Evolutionary conservation across 345 rosid genomes (phyloP), one percentile per base, ranked within the genome.

Genomic region (Crucihimalaya himalaica): DNA sequence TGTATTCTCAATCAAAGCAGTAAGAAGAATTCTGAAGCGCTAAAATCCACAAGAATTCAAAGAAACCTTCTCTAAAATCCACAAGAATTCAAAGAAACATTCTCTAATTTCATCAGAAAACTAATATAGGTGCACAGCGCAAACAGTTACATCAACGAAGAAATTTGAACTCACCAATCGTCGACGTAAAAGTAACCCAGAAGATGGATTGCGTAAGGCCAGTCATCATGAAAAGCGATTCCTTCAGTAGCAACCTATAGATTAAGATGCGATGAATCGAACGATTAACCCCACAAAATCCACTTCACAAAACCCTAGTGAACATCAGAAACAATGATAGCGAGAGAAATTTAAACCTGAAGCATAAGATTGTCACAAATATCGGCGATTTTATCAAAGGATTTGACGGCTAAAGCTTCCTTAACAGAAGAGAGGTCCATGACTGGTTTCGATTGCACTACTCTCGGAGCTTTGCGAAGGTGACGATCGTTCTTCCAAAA

Each of bases 161-260:
- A 28, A 21, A 60, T 0, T 28, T 16, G 15, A 53, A 56, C 84
- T 68, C 78, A 90, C 98, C 83, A 79, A 76, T 90, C 97, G 21
- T 88, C 79, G 5, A 70, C 77, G 76, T 87, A 90, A 39, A 84
- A 69, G 74, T 87, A 83, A 51, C 87, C 95, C 2, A 93, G 90
- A 34, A 91, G 92, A 80, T 88, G 96, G 74, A 94, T 82, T 7
- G 81, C 81, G 65, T 87, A 95, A 54, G 97, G 98, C 99, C 99
- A 95, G n/a, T 95, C 94, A 55, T 83, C 91, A 46, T 86, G 94
- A 74, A 83, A 90, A 13, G 85, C 63, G 56, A 82, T 40, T 47
- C 96, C 97, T 48, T 92, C 96, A 6, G 88, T 77, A 0, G 98
- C 82, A 32, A 81, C 88, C 99, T 94, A 82, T 15, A 12, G 14